Evolutionary conservation across 164 flowering plant species (phyloP).

Genomic region (Vitis amurensis): DNA sequence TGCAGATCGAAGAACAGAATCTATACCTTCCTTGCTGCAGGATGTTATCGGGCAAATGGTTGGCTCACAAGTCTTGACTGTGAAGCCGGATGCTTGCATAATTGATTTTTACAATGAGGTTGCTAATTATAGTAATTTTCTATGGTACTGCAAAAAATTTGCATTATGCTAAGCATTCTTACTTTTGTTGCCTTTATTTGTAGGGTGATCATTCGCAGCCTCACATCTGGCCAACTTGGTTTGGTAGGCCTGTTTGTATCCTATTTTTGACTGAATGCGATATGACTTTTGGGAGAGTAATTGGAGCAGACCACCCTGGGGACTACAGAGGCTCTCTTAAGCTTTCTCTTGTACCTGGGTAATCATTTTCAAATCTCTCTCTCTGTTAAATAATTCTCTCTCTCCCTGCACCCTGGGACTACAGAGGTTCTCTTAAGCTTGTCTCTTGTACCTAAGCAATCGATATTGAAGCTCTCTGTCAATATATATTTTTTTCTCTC

Average conservation of each 20-base stretch:
- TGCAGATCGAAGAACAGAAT: constrained; percentile 66
- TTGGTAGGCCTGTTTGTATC: constrained; percentile 67
- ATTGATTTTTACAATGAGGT: constrained; percentile 80
- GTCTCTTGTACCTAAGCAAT: not conserved
- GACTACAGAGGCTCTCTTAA: constrained; percentile 71
- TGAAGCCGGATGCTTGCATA: constrained; percentile 75
- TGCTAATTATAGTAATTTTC: constrained; percentile 1
- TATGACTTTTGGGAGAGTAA: constrained; percentile 70
- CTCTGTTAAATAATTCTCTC: not conserved
- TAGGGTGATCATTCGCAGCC: constrained; percentile 95
- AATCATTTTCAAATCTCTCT: constrained; percentile 17
- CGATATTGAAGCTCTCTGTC: not conserved
- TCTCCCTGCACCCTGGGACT: not conserved
- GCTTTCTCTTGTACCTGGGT: constrained; percentile 82
- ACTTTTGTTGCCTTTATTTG: constrained; percentile 15
- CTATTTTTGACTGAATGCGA: constrained; percentile 81
- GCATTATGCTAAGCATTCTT: not conserved
- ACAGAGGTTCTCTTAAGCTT: not conserved
- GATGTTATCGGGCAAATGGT: constrained; percentile 64
- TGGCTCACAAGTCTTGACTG: constrained; percentile 40
- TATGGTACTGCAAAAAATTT: not conserved
- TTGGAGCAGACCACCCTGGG: constrained; percentile 65
- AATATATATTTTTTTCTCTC: not conserved
- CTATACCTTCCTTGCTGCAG: constrained; percentile 66
- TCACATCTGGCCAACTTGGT: constrained; percentile 61